phyloP scores from a whole-genome alignment of 2,329 filamentous ascomycete genomes.

The Paradendryphiella salina region DNA sequence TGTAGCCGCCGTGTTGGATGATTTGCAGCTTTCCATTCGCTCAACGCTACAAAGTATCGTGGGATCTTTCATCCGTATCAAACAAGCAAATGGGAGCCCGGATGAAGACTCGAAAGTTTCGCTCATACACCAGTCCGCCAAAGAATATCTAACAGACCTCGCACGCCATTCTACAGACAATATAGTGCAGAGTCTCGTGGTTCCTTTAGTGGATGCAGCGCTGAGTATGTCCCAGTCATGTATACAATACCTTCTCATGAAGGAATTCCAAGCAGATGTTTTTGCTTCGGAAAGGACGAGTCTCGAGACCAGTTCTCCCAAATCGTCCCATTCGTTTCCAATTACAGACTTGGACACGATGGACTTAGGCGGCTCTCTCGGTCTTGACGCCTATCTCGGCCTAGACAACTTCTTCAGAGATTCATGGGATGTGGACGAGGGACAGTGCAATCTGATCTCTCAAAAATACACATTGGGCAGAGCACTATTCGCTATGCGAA shows the following conservation, averaged over 20 bases:
- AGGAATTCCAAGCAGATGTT: neutral
- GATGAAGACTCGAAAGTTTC: neutral
- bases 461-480: constrained; percentile 43
- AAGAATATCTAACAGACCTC: neutral
- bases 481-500: constrained; percentile 38
- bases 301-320: neutral
- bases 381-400: neutral
- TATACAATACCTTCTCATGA: neutral
- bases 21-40: neutral
- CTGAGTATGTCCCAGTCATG: neutral
- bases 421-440: neutral
- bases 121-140: neutral
- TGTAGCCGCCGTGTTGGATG: neutral
- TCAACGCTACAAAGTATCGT: neutral
- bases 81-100: too few relatives aligned
- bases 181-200: neutral
- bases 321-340: neutral
- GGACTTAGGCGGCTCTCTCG: too few relatives aligned
- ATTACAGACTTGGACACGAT: too few relatives aligned
- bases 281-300: neutral
- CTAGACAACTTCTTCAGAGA: neutral
- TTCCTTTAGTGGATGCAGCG: neutral
- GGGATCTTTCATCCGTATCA: neutral
- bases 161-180: neutral
- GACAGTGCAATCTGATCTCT: constrained; percentile 16